Conservation (phyloP, 352 stramenopile species). For the Phytophthora cactorum region DNA sequence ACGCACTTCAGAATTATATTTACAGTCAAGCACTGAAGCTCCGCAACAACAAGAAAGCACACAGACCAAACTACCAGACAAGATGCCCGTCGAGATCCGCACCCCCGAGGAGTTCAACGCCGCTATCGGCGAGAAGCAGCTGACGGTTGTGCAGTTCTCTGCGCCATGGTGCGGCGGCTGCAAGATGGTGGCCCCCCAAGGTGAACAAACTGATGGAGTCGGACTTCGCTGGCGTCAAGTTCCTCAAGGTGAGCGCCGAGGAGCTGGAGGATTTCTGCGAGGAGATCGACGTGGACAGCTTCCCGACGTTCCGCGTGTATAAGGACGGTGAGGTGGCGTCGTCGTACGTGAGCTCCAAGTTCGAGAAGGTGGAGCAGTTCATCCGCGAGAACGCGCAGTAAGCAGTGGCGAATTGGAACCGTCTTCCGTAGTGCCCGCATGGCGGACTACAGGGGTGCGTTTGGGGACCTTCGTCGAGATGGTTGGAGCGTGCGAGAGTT, state of each 20-base stretch:
- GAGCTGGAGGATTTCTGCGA: constrained; percentile 81
- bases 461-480: neutral
- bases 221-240: constrained; percentile 61
- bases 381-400: constrained; percentile 56
- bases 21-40: constrained; percentile 12
- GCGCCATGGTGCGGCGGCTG: constrained; percentile 81
- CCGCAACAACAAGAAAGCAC: neutral
- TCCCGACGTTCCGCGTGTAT: constrained; percentile 83
- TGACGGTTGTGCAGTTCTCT: constrained; percentile 68
- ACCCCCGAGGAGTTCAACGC: constrained; percentile 57
- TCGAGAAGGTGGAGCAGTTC: constrained; percentile 83
- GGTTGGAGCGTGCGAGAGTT: constrained; percentile 4
- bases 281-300: constrained; percentile 81
- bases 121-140: constrained; percentile 51
- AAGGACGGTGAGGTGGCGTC: constrained; percentile 66
- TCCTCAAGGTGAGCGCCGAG: constrained; percentile 74
- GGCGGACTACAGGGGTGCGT: neutral
- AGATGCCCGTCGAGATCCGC: constrained; percentile 50
- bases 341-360: constrained; percentile 83
- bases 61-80: constrained; percentile 1
- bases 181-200: constrained; percentile 72
- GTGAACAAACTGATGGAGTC: constrained; percentile 62
- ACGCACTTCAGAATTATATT: constrained; percentile 36
- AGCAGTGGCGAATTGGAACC: neutral
- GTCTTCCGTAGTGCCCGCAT: neutral